Evolutionary conservation across 108 stramenopile species (phyloP).

Genomic region (Conticribra guillardii): DNA sequence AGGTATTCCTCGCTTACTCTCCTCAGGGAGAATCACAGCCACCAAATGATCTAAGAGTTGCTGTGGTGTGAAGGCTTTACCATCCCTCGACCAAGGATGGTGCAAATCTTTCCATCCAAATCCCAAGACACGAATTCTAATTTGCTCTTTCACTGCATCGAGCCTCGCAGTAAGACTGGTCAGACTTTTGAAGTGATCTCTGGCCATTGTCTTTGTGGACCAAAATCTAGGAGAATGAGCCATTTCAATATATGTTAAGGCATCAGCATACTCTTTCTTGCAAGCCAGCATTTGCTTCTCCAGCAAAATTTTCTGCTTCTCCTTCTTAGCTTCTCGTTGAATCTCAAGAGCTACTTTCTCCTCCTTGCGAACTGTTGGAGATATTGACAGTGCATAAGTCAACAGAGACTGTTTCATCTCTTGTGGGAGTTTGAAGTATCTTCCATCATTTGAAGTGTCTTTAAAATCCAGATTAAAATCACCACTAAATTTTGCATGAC

Average conservation of each 20-base stretch:
- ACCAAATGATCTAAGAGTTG: neutral
- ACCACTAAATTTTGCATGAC: conserved; percentile 4
- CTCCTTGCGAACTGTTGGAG: neutral
- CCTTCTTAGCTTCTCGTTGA: neutral
- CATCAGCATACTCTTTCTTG: conserved; percentile 2
- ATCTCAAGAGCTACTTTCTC: neutral
- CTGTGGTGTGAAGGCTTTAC: neutral
- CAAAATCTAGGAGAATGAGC: conserved; percentile 2
- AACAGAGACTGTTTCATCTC: conserved; percentile 1
- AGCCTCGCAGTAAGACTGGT: conserved; percentile 2
- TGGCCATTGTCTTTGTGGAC: conserved; percentile 2
- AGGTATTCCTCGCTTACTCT: conserved; percentile 1
- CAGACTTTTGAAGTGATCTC: neutral
- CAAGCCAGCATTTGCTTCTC: neutral
- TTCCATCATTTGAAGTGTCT: neutral
- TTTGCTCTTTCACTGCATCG: conserved; percentile 13
- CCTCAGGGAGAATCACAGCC: neutral
- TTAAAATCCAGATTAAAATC: neutral
- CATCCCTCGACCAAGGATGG: conserved; percentile 14
- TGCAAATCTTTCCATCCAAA: conserved; percentile 18
- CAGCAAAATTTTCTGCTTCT: neutral
- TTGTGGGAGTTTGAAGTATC: neutral
- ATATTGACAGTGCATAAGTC: neutral
- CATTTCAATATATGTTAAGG: conserved; percentile 7
- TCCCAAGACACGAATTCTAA: conserved; percentile 6